phyloP scores from a whole-genome alignment of 2,329 filamentous ascomycete genomes.

The Clathrospora elynae region DNA sequence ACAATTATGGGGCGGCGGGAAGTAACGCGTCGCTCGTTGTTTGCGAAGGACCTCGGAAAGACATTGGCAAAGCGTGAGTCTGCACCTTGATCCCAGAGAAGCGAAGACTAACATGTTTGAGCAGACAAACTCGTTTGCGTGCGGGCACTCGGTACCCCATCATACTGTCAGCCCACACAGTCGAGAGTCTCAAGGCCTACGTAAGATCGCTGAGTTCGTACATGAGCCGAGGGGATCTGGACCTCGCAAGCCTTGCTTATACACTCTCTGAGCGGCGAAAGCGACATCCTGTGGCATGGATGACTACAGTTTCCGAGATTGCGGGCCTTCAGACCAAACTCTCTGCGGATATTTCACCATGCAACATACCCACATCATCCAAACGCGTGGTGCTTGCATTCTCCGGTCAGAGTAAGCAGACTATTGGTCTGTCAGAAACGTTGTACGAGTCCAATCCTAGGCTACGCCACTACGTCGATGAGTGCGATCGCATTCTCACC shows the following conservation, averaged over 20 bases:
- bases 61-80: conserved; percentile 4
- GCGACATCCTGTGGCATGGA: conserved; percentile 5
- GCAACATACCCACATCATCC: neutral
- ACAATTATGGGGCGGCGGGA: conserved; percentile 7
- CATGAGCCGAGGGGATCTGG: neutral
- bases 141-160: neutral
- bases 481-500: conserved; percentile 17
- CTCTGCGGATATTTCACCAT: conserved; percentile 3
- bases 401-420: conserved; percentile 12
- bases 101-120: conserved; percentile 1
- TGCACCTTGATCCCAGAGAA: neutral
- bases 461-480: conserved; percentile 15
- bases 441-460: conserved; percentile 5
- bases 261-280: conserved; percentile 12
- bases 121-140: neutral
- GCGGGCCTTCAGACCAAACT: neutral
- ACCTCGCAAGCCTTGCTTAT: conserved; percentile 9
- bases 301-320: conserved; percentile 9
- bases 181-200: conserved; percentile 8
- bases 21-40: conserved; percentile 10
- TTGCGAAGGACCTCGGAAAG: conserved; percentile 7
- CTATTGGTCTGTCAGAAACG: conserved; percentile 2
- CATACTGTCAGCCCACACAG: conserved; percentile 8
- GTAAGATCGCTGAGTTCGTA: neutral
- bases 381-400: conserved; percentile 9